These are phyloP conservation scores for Pterulicium gracile DNA, from an alignment of 1,284 basidiomycete species.

Conservation along the genomic window DNA sequence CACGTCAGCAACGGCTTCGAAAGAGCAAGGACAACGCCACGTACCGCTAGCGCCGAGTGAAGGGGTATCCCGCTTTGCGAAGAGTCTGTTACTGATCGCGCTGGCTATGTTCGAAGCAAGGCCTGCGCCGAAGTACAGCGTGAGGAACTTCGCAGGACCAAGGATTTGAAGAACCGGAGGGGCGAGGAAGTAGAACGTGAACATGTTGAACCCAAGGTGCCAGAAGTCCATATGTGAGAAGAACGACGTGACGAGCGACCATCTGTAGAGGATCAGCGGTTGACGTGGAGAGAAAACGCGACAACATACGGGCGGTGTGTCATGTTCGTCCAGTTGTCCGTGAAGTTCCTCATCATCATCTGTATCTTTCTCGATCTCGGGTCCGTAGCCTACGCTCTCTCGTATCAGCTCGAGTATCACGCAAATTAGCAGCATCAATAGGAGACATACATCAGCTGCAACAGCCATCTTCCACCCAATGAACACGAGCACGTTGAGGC, in stretches of 20 bases:
- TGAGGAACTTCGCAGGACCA: conserved; percentile 62
- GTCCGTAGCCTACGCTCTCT: background rate
- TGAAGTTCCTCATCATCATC: conserved; percentile 64
- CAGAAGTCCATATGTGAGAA: conserved; percentile 60
- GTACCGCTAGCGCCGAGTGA: conserved; percentile 70
- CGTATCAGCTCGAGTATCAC: background rate
- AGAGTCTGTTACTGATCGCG: conserved; percentile 43
- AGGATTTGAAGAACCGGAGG: conserved; percentile 58
- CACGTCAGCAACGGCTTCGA: background rate
- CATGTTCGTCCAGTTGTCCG: conserved; percentile 52
- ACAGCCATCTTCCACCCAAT: background rate
- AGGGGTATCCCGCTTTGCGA: conserved; percentile 31
- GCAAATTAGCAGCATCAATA: background rate
- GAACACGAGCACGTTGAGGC: background rate
- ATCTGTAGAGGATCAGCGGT: conserved; percentile 33
- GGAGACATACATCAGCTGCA: background rate
- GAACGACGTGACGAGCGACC: conserved; percentile 67
- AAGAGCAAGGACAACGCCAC: conserved; percentile 13
- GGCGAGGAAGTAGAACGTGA: conserved; percentile 76
- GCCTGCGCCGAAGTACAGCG: conserved; percentile 68
- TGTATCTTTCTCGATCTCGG: background rate
- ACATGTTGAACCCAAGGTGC: conserved; percentile 73
- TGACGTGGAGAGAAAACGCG: background rate
- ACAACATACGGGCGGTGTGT: conserved; percentile 51
- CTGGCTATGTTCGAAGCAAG: conserved; percentile 6